Evolutionary conservation across 441 rosid genomes (phyloP).

Genomic region (Euphorbia schlechtendalii): DNA sequence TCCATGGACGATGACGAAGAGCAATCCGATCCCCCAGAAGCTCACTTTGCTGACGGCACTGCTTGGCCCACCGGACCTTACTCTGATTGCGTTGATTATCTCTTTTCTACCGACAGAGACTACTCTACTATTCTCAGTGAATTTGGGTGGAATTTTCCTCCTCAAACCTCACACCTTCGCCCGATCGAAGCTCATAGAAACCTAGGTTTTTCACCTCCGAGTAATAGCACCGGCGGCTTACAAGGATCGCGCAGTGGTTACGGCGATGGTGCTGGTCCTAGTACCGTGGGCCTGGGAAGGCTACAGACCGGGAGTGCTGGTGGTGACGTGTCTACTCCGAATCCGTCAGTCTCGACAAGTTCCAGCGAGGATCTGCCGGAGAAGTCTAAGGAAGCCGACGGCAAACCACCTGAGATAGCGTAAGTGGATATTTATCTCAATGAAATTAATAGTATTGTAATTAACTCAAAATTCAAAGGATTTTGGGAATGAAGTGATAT

Average conservation of each 20-base stretch:
- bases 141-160: slow-evolving; percentile 52
- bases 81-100: slow-evolving; percentile 34
- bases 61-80: slow-evolving; percentile 36
- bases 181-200: slow-evolving; percentile 23
- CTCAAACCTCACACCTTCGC: slow-evolving; percentile 15
- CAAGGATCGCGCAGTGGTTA: too few species aligned
- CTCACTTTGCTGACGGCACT: slow-evolving; percentile 24
- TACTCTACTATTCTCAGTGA: slow-evolving; percentile 39
- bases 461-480: slow-evolving; percentile 19
- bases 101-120: slow-evolving; percentile 40
- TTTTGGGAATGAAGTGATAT: not conserved
- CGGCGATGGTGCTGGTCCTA: not conserved
- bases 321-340: slow-evolving; percentile 43
- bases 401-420: slow-evolving; percentile 71
- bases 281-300: slow-evolving; percentile 13
- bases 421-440: slow-evolving; percentile 67
- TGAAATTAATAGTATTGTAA: too few species aligned
- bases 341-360: slow-evolving; percentile 58
- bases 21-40: slow-evolving; percentile 46
- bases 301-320: slow-evolving; percentile 14
- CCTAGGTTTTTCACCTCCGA: slow-evolving; percentile 13
- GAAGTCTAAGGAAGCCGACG: slow-evolving; percentile 63
- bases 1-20: slow-evolving; percentile 28
- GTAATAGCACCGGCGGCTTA: slow-evolving; percentile 3
- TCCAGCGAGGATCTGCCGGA: slow-evolving; percentile 77